phyloP scores from a whole-genome alignment of 305 asterid species.

The Plantago lanceolata region DNA sequence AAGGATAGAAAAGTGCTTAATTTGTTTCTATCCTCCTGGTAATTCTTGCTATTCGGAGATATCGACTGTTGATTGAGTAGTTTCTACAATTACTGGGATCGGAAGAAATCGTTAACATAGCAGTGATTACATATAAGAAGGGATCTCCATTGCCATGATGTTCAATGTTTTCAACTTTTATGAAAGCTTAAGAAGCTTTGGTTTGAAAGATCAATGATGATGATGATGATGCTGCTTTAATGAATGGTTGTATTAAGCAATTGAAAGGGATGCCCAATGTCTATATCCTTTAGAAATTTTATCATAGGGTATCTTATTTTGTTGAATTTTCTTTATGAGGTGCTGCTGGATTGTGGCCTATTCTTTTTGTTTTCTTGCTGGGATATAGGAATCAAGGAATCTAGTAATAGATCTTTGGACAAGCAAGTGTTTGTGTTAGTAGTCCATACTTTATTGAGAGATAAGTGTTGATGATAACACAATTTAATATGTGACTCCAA shows the following conservation, averaged over 20 bases:
- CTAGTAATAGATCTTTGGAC: slow-evolving; percentile 72
- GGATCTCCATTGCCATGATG: slow-evolving; percentile 38
- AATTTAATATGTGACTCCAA: slow-evolving; percentile 3
- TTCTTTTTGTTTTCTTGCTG: slow-evolving; percentile 66
- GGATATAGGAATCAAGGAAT: slow-evolving; percentile 80
- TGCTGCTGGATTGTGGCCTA: slow-evolving; percentile 55
- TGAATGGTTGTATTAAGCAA: slow-evolving; percentile 39
- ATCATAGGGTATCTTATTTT: slow-evolving; percentile 13
- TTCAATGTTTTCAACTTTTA: slow-evolving; percentile 57
- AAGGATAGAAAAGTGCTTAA: slow-evolving; percentile 77
- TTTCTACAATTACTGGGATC: too few species aligned
- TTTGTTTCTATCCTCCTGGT: slow-evolving; percentile 60
- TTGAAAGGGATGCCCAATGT: slow-evolving; percentile 46
- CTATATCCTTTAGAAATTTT: slow-evolving; percentile 14
- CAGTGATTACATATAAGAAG: not conserved
- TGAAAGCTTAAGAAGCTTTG: slow-evolving; percentile 42
- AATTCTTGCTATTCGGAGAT: too few species aligned
- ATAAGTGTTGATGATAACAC: slow-evolving; percentile 32
- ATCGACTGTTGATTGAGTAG: too few species aligned
- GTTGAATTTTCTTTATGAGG: slow-evolving; percentile 30
- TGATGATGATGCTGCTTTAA: slow-evolving; percentile 32
- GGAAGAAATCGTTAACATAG: too few species aligned
- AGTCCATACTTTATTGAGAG: slow-evolving; percentile 31
- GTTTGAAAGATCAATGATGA: slow-evolving; percentile 21
- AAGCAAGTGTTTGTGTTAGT: slow-evolving; percentile 50